Base-by-base conservation (phyloP, 2,329 filamentous ascomycete genomes). In the Orbilia brochopaga region DNA sequence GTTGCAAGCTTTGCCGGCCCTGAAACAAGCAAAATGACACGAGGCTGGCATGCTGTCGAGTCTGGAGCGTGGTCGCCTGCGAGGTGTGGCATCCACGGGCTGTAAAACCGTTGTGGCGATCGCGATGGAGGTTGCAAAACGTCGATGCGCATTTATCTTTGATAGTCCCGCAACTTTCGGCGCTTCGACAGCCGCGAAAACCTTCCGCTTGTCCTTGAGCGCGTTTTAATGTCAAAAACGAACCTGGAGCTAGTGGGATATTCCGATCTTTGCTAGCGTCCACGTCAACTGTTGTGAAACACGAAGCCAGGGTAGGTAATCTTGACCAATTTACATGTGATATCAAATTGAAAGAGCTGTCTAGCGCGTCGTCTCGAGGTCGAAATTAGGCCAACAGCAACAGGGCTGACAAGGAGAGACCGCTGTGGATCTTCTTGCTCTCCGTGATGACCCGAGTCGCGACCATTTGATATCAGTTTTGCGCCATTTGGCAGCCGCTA, bases 391-490 rank as follows among this genome's bases (percentile, higher is more conserved):
- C 51, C 27, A 8, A 32, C 27, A 32, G 27, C 42, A 69, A 69
- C 57, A 69, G 52, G 53, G 52, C 58, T 56, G 54, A 52, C 27
- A 24, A 56, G 44, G 58, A 40, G 8, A 53, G 53, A 50, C 44
- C 15, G 59, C 53, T 52, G 48, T 52, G 48, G 30, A 57, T 27
- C 23, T 24, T 52, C 17, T 72, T 64, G 27, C 46, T 27, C 67
- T 72, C 67, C 67, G 67, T 72, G 67, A 65, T 72, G 46, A 65
- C 67, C 67, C 67, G 67, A 72, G 51, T 48, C 54, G 54, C 53
- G 32, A 61, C 32, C 40, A 61, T 35, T 63, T 65, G 60, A 24
- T 54, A 60, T 44, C 59, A 61, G 64, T 40, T 72, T 65, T 72
- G 67, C 67, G 67, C 60, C 56, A 72, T 72, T 72, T 72, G 67